Percentiles rank a stretch among this genome's conserved stretches.
Evolutionary conservation across 352 stramenopile genomes (phyloP).

Genomic region (Thraustochytrium striatum): DNA sequence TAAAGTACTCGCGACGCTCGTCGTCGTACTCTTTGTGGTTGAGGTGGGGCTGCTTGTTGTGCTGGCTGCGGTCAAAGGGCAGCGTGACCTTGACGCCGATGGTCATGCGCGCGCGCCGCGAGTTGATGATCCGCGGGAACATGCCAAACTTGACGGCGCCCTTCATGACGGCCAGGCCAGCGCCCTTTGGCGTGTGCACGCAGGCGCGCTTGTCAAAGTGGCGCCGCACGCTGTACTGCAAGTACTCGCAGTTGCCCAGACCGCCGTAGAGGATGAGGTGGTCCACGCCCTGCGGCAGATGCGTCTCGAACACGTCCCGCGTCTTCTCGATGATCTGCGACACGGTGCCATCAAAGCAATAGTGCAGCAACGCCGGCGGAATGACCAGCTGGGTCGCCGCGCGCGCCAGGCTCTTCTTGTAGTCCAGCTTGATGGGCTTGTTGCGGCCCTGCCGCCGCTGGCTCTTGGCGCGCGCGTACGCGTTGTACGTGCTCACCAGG

Average conservation of each 20-base stretch:
- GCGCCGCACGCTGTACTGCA: not conserved
- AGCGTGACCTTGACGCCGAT: slow-evolving; percentile 44
- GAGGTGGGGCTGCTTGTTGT: slow-evolving; percentile 37
- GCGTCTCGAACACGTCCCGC: slow-evolving; percentile 7
- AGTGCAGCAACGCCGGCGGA: not conserved
- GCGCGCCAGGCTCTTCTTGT: not conserved
- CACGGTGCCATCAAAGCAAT: slow-evolving; percentile 30
- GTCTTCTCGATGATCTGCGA: slow-evolving; percentile 11
- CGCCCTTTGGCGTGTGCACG: slow-evolving; percentile 15
- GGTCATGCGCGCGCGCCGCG: slow-evolving; percentile 35
- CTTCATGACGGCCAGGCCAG: slow-evolving; percentile 27
- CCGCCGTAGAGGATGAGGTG: slow-evolving; percentile 45
- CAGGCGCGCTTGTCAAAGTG: not conserved
- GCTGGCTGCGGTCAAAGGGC: slow-evolving; percentile 18
- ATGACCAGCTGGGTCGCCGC: not conserved
- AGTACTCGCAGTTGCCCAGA: slow-evolving; percentile 10
- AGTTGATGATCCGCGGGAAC: slow-evolving; percentile 28
- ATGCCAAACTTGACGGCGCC: slow-evolving; percentile 47
- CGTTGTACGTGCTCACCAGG: not conserved
- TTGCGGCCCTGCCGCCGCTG: not conserved
- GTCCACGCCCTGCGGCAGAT: not conserved
- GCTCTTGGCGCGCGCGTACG: not conserved
- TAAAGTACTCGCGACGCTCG: not conserved
- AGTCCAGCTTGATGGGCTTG: slow-evolving; percentile 17
- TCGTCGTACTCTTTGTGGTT: slow-evolving; percentile 31